Evolutionary conservation across 78 protist species (phyloP).

Genomic region (Bodo saltans): DNA sequence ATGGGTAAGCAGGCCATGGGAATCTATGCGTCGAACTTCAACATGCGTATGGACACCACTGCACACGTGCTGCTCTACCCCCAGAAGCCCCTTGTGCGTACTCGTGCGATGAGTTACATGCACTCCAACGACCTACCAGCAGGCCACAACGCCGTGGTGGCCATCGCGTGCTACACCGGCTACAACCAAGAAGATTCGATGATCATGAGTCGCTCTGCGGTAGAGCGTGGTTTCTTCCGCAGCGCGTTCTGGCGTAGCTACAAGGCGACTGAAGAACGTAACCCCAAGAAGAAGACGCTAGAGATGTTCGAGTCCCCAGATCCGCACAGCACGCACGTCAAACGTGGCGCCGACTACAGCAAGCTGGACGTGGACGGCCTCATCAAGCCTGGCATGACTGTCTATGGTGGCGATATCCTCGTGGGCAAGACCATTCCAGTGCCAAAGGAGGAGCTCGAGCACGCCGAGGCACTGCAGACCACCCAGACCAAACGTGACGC

Average conservation of each 20-base stretch:
- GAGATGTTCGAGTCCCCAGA: slow-evolving; percentile 51
- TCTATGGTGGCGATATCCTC: slow-evolving; percentile 89
- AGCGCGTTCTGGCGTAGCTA: slow-evolving; percentile 80
- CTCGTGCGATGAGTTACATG: slow-evolving; percentile 92
- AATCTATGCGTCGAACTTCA: slow-evolving; percentile 91
- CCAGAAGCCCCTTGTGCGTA: slow-evolving; percentile 95
- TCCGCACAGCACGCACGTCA: neutral
- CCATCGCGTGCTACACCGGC: slow-evolving; percentile 96
- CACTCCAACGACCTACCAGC: slow-evolving; percentile 96
- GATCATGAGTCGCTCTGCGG: slow-evolving; percentile 89
- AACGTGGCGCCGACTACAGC: slow-evolving; percentile 12
- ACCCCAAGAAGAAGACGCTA: neutral
- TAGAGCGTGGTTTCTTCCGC: slow-evolving; percentile 99
- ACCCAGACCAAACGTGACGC: neutral
- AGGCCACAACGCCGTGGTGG: slow-evolving; percentile 97
- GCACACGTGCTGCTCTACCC: slow-evolving; percentile 97
- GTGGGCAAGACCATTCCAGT: slow-evolving; percentile 91
- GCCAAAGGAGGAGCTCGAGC: slow-evolving; percentile 49
- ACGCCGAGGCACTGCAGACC: neutral
- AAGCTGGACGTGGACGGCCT: slow-evolving; percentile 87
- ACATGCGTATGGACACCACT: slow-evolving; percentile 94
- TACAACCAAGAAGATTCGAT: slow-evolving; percentile 99
- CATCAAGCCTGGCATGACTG: slow-evolving; percentile 84
- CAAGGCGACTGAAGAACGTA: slow-evolving; percentile 51
- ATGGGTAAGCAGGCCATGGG: slow-evolving; percentile 99